Evolutionary conservation across 495 filamentous ascomycete genomes (phyloP).

Genomic region (Alectoria sarmentosa): DNA sequence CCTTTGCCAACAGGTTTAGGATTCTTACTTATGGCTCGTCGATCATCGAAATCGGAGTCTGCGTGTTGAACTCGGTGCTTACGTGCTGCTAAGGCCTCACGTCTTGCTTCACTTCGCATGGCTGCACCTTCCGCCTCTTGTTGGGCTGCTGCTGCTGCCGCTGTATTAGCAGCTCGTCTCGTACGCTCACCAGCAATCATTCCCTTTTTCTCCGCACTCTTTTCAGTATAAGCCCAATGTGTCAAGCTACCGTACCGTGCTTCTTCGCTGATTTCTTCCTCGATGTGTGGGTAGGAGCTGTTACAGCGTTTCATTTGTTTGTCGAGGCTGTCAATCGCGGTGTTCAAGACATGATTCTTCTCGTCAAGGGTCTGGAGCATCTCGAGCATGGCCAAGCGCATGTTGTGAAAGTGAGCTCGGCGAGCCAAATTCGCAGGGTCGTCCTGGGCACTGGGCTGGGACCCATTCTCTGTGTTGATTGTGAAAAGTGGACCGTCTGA

Average conservation of each 20-base stretch:
- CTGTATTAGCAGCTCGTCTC: slow-evolving; percentile 59
- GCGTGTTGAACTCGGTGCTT: slow-evolving; percentile 58
- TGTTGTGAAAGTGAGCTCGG: slow-evolving; percentile 58
- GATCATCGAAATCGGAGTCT: slow-evolving; percentile 76
- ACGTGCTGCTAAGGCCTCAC: slow-evolving; percentile 70
- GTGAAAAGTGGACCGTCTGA: slow-evolving; percentile 1
- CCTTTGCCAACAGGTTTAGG: slow-evolving; percentile 48
- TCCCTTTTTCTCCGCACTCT: slow-evolving; percentile 52
- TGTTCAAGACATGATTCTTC: slow-evolving; percentile 91
- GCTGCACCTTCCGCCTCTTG: slow-evolving; percentile 70
- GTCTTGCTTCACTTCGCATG: slow-evolving; percentile 69
- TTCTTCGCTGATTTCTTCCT: slow-evolving; percentile 86
- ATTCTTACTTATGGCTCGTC: slow-evolving; percentile 50
- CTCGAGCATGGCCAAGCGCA: slow-evolving; percentile 57
- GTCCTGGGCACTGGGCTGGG: slow-evolving; percentile 24
- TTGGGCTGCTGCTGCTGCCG: slow-evolving; percentile 59
- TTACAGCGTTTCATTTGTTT: slow-evolving; percentile 82
- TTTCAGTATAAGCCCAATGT: slow-evolving; percentile 96
- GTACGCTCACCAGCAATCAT: slow-evolving; percentile 56
- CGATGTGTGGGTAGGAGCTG: slow-evolving; percentile 72
- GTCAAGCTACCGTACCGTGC: slow-evolving; percentile 82
- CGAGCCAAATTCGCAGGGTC: slow-evolving; percentile 46
- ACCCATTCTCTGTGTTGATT: neutral
- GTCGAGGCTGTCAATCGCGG: slow-evolving; percentile 79
- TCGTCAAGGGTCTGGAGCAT: slow-evolving; percentile 85